Evolutionary conservation across 441 rosid genomes (phyloP), one percentile per base, ranked within the genome.

Genomic region (Aquilaria agallochum): DNA sequence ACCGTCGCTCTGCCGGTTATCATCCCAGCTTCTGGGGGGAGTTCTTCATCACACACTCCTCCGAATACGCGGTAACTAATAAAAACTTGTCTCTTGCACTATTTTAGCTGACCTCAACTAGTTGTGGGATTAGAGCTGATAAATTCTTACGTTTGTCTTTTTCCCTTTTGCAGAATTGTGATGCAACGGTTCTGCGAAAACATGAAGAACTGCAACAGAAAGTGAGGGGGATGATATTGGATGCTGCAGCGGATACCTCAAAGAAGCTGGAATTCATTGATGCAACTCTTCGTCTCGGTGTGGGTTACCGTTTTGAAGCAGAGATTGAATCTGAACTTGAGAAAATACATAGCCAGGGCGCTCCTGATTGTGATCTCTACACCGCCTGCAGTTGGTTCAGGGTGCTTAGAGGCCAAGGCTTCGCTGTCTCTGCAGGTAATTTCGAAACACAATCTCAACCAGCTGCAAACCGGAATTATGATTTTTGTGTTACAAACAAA

Each of bases 261-360:
- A 5, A 36, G 5, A 45, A 62, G 20, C 33, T 50, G 31, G 27
- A 34, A 31, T 53, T 50, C 49, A 50, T 50, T 34, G 64, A 60
- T 34, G 11, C 14, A 15, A 60, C 51, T 11, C 15, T 49, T 4
- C 48, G 56, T 48, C n/a, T 60, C 1, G 56, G 49, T 9, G 36
- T 62, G 36, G n/a, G 36, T 45, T 62, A 68, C 44, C 63, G 63
- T 56, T 68, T 68, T 33, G 54, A 62, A 14, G 32, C 14, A 10
- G 67, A 68, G 59, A 68, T 62, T 20, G 27, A 49, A 11, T 12
- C 9, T 31, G 54, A 2, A 33, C 5, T 60, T 3, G 30, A 60
- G n/a, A 30, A 7, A 9, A 31, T 31, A 8, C 6, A 55, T 7
- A 55, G 4, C 34, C 2, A 9, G 6, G 53, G 13, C 5, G 32